Evolutionary conservation across 1,139 yeast genomes (phyloP).

Genomic region (Pichia cactophila): DNA sequence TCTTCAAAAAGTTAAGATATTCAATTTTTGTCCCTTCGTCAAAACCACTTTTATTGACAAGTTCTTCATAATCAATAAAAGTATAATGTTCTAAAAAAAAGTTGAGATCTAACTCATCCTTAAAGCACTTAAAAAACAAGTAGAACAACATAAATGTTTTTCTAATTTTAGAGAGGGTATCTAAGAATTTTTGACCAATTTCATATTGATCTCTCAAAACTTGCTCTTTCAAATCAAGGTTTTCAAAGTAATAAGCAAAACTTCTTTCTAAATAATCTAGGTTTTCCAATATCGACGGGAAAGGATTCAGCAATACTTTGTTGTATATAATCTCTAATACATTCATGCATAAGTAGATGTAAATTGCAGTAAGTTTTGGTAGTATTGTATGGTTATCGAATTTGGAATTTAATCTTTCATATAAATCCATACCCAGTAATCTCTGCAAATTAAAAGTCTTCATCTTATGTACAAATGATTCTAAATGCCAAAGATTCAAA

Average conservation of each 20-base stretch:
- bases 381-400: neutral
- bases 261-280: too few species aligned
- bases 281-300: neutral
- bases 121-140: neutral
- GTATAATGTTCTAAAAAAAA: neutral
- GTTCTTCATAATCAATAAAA: neutral
- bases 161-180: too few species aligned
- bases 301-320: neutral
- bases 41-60: neutral
- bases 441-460: neutral
- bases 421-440: neutral
- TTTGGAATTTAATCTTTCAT: too few species aligned
- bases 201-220: neutral
- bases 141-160: neutral
- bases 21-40: neutral
- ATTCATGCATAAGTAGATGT: neutral
- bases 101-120: neutral
- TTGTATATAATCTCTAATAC: neutral
- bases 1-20: neutral
- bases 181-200: neutral
- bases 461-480: neutral
- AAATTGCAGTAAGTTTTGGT: neutral
- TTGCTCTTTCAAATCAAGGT: neutral
- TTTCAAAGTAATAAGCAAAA: neutral
- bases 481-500: neutral